These are phyloP conservation scores for Corylus heterophylla DNA, from an alignment of 306 rosid species.

Conservation along the genomic window DNA sequence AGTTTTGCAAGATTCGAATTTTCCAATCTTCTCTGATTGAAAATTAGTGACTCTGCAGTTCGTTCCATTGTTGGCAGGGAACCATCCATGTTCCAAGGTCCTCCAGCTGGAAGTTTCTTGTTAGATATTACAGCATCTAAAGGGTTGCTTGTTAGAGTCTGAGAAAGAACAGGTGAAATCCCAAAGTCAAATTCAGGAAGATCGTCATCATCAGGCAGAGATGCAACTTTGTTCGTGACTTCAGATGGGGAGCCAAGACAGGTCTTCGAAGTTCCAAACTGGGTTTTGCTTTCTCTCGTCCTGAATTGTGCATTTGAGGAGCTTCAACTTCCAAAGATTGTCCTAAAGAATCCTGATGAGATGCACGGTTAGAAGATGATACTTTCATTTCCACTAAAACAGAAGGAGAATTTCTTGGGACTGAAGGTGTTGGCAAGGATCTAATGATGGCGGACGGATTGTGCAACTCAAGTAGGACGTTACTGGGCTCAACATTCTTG, in stretches of 20 bases:
- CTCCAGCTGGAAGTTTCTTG: conserved; percentile 1
- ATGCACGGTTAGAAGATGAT: neutral
- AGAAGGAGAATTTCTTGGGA: conserved; percentile 11
- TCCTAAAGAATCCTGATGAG: conserved; percentile 7
- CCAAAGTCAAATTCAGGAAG: conserved; percentile 35
- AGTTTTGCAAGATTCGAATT: neutral
- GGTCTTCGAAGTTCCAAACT: conserved; percentile 6
- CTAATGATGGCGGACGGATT: neutral
- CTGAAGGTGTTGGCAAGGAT: neutral
- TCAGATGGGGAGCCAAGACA: neutral
- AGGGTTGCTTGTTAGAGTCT: conserved; percentile 1
- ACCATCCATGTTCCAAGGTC: neutral
- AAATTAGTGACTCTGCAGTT: neutral
- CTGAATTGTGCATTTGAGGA: conserved; percentile 6
- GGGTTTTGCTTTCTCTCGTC: neutral
- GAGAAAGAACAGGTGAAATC: conserved; percentile 3
- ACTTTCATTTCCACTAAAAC: neutral
- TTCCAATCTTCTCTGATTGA: conserved; percentile 13
- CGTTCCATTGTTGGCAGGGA: neutral
- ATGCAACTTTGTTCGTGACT: conserved; percentile 1
- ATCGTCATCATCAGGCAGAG: conserved; percentile 15
- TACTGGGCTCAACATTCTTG: neutral
- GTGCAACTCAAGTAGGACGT: neutral
- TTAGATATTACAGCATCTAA: neutral
- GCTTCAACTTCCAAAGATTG: conserved; percentile 13